Conservation (phyloP, 2,329 filamentous ascomycete genomes). For the Aspergillus sp. region DNA sequence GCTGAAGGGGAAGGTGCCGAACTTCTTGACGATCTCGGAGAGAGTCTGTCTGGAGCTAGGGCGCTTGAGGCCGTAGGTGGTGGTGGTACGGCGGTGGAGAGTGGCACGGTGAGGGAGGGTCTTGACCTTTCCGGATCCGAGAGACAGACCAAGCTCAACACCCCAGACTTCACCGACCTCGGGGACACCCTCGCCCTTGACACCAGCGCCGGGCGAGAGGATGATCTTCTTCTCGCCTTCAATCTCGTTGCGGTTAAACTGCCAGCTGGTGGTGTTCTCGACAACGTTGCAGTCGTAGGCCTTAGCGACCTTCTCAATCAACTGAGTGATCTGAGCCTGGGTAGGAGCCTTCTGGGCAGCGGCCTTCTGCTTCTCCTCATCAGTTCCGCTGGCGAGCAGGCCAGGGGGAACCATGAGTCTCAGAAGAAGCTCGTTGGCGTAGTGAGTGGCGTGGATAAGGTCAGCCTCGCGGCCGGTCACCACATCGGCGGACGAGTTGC, state of each 20-base stretch:
- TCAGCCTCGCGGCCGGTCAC: slow-evolving; percentile 80
- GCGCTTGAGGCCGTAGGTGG: slow-evolving; percentile 90
- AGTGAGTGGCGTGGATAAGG: slow-evolving; percentile 85
- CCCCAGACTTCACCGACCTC: slow-evolving; percentile 96
- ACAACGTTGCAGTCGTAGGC: slow-evolving; percentile 89
- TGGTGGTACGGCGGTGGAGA: slow-evolving; percentile 87
- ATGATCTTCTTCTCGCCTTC: slow-evolving; percentile 99
- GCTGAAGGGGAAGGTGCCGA: slow-evolving; percentile 96
- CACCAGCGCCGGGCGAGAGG: slow-evolving; percentile 74
- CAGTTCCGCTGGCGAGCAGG: slow-evolving; percentile 75
- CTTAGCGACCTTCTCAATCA: slow-evolving; percentile 90
- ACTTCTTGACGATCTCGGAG: slow-evolving; percentile 95
- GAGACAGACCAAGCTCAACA: slow-evolving; percentile 89
- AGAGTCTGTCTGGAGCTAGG: slow-evolving; percentile 89
- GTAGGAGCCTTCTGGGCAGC: slow-evolving; percentile 77
- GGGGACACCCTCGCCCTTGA: slow-evolving; percentile 85
- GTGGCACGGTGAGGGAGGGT: slow-evolving; percentile 82
- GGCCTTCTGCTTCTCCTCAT: slow-evolving; percentile 95
- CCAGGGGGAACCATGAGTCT: slow-evolving; percentile 91
- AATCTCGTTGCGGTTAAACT: slow-evolving; percentile 96
- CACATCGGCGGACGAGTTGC: slow-evolving; percentile 53
- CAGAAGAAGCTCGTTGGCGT: slow-evolving; percentile 91
- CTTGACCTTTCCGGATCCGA: slow-evolving; percentile 95
- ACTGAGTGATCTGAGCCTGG: slow-evolving; percentile 80
- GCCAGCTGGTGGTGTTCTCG: slow-evolving; percentile 97